Evolutionary conservation across 2,329 filamentous ascomycete genomes (phyloP).

Genomic region (Clonostachys chloroleuca): DNA sequence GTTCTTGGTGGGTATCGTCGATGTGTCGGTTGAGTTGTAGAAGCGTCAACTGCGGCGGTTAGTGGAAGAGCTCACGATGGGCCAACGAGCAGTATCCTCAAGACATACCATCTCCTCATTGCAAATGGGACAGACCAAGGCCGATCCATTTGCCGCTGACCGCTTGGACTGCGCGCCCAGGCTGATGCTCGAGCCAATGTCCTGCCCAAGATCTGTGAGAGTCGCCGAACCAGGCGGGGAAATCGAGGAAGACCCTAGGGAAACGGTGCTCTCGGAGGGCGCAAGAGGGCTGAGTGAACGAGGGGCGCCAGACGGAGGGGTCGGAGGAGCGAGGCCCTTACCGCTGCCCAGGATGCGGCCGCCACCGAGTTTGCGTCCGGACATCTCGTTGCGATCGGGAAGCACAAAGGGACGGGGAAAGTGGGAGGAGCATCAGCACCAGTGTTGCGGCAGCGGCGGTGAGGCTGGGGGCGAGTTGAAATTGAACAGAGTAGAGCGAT

Average conservation of each 20-base stretch:
- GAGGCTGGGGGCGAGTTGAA: too few relatives aligned
- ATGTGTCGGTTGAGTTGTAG: slow-evolving; percentile 84
- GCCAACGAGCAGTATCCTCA: background rate
- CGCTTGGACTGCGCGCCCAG: slow-evolving; percentile 51
- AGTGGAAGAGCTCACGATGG: background rate
- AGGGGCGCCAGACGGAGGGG: slow-evolving; percentile 24
- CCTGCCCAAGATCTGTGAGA: slow-evolving; percentile 67
- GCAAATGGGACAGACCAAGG: slow-evolving; percentile 93
- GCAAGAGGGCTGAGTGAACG: slow-evolving; percentile 45
- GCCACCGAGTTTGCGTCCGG: slow-evolving; percentile 82
- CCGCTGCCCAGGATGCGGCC: slow-evolving; percentile 87
- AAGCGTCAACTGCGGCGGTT: slow-evolving; percentile 66
- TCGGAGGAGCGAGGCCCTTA: slow-evolving; percentile 69
- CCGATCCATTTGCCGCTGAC: slow-evolving; percentile 44
- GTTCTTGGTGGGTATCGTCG: slow-evolving; percentile 85
- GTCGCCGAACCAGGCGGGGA: slow-evolving; percentile 58
- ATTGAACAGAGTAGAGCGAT: too few relatives aligned
- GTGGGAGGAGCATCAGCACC: too few relatives aligned
- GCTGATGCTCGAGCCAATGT: slow-evolving; percentile 78
- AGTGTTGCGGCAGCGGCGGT: too few relatives aligned
- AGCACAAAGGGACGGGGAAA: too few relatives aligned
- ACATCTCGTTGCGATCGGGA: slow-evolving; percentile 47
- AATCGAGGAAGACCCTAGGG: slow-evolving; percentile 65
- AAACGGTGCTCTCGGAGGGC: slow-evolving; percentile 68
- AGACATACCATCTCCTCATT: slow-evolving; percentile 86